Evolutionary conservation across 139 green algal species (phyloP), one percentile per base, ranked within the genome.

Genomic region (Mesotaenium endlicherianum): DNA sequence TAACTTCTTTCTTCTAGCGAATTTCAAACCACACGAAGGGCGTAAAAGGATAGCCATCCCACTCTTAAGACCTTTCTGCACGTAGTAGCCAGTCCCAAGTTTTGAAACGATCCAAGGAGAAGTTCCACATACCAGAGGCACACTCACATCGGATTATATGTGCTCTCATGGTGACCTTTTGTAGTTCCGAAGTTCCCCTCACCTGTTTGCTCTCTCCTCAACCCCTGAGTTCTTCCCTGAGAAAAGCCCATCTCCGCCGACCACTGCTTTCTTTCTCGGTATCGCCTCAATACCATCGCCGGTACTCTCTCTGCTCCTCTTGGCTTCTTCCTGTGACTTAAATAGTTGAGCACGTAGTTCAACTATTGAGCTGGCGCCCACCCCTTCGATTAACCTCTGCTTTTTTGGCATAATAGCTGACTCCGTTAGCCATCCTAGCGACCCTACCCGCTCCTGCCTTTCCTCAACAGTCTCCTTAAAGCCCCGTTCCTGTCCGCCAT

Each of bases 271-370:
- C 74, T 34, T 44, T 1, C 74, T 75, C 36, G 53, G 26, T 36
- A 76, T 20, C 80, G 53, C 43, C 87, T 59, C 5, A 55, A 38
- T n/a, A 20, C 58, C 20, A 26, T 36, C 86, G 16, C 90, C 49
- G 5, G 69, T 44, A 5, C 83, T 87, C 31, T 93, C 89, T 49
- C 71, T 75, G 26, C 81, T 55, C 45, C 89, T 34, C 38, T 77
- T 70, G 2, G 84, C 86, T 44, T 92, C 71, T 72, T 96, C 87
- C 84, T 96, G 93, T 4, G 82, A 83, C 8, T 81, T 82, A 76
- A 91, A 93, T 30, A 97, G 86, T 81, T 95, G 90, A 0, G 94
- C 92, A 44, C 95, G 90, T 38, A 97, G 84, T 36, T 93, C 91
- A 30, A 97, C 72, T 20, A 97, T 80, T 1, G 47, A 82, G 53